A percentile compares a stretch with the other conserved stretches of the same genome.
Conservation (phyloP, 768 basidiomycete species). For the Royoungia palumana region DNA sequence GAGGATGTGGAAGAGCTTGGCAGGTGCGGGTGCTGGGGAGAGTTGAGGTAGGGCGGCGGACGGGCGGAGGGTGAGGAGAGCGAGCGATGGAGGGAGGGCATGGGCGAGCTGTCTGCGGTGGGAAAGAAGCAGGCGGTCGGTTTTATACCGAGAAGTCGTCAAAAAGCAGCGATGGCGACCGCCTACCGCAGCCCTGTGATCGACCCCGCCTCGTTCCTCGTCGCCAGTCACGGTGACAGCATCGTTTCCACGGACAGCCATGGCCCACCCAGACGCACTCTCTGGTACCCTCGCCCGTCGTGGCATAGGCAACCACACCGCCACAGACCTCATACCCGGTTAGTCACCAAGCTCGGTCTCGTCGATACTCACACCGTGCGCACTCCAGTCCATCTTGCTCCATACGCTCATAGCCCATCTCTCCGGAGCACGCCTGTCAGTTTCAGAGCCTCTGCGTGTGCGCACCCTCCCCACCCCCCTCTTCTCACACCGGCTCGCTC, state of each 20-base stretch:
- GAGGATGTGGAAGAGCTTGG: conserved; percentile 38
- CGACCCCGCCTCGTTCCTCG: conserved; percentile 53
- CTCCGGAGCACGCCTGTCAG: conserved; percentile 37
- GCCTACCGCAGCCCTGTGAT: conserved; percentile 58
- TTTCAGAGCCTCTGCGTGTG: conserved; percentile 41
- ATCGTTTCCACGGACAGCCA: conserved; percentile 73
- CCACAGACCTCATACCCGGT: conserved; percentile 44
- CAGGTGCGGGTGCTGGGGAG: conserved; percentile 35
- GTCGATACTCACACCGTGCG: conserved; percentile 89
- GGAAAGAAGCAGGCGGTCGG: conserved; percentile 28
- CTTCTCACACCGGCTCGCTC: conserved; percentile 1
- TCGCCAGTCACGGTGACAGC: conserved; percentile 46
- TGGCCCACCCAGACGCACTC: conserved; percentile 44
- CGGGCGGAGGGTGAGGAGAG: conserved; percentile 68
- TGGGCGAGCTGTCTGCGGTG: conserved; percentile 31
- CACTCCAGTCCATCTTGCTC: background rate
- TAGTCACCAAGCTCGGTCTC: conserved; percentile 81
- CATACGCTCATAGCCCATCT: background rate
- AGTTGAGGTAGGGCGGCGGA: conserved; percentile 60
- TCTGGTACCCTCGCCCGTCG: conserved; percentile 50
- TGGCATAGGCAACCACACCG: conserved; percentile 35
- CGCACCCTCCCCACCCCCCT: conserved; percentile 3
- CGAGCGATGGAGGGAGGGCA: conserved; percentile 81
- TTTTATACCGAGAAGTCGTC: conserved; percentile 42
- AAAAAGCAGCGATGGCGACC: conserved; percentile 21